Conservation (phyloP, 345 rosid species). For the Salix suchowensis region DNA sequence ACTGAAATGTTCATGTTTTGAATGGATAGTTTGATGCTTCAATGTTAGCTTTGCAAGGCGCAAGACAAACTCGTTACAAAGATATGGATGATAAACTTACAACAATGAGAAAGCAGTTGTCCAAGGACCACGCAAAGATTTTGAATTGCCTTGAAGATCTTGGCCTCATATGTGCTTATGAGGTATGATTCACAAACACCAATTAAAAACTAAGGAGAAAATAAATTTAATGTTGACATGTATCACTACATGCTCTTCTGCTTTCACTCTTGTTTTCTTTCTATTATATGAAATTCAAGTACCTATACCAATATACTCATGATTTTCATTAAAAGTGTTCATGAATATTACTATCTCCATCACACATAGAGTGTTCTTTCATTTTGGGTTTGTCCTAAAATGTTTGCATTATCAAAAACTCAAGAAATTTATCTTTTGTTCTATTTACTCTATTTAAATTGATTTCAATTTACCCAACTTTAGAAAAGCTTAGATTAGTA, state of each 20-base stretch:
- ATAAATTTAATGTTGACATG: background rate
- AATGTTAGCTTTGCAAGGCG: slow-evolving; percentile 38
- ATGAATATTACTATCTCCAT: background rate
- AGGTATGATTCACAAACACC: slow-evolving; percentile 42
- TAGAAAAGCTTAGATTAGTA: background rate
- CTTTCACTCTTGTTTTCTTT: background rate
- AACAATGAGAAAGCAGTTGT: slow-evolving; percentile 40
- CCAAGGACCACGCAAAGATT: slow-evolving; percentile 50
- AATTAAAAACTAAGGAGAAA: background rate
- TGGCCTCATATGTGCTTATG: slow-evolving; percentile 73
- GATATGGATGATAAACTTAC: slow-evolving; percentile 50
- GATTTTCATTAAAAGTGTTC: background rate
- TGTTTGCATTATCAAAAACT: no score
- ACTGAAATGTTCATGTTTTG: slow-evolving; percentile 20
- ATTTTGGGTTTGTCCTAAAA: background rate
- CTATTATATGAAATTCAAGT: background rate
- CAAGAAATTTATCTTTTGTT: no score
- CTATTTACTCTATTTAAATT: no score
- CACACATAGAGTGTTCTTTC: background rate
- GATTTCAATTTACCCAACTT: background rate
- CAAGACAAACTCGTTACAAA: slow-evolving; percentile 24
- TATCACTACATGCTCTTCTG: background rate
- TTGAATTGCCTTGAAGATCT: slow-evolving; percentile 75
- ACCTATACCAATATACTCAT: background rate
- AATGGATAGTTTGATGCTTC: slow-evolving; percentile 55